These are phyloP conservation scores for Whalleya microplaca DNA, from an alignment of 2,329 filamentous ascomycete genomes.

Conservation along the genomic window DNA sequence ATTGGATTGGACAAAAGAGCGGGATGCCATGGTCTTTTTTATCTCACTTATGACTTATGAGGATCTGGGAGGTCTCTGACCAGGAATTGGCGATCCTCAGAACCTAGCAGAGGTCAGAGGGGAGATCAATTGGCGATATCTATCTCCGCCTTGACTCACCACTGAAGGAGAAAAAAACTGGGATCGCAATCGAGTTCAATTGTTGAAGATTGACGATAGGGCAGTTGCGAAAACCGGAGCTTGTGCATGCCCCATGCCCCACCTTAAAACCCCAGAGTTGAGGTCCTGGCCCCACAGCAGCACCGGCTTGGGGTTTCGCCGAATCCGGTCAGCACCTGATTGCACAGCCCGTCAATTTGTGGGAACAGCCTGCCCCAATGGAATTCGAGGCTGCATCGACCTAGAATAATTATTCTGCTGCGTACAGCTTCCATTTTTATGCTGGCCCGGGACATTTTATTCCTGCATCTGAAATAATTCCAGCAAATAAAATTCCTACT, in stretches of 20 bases:
- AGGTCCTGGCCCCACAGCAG: neutral
- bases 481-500: too few relatives aligned
- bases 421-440: neutral
- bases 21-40: slow-evolving; percentile 39
- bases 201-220: slow-evolving; percentile 3
- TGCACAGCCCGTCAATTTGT: neutral
- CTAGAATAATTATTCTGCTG: neutral
- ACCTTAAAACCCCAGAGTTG: neutral
- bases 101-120: slow-evolving; percentile 10
- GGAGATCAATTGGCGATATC: slow-evolving; percentile 28
- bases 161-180: slow-evolving; percentile 9
- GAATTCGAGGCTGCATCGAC: neutral
- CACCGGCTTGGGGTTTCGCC: neutral
- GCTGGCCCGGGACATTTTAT: slow-evolving; percentile 1
- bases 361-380: neutral
- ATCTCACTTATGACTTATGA: slow-evolving; percentile 32
- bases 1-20: slow-evolving; percentile 31
- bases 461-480: slow-evolving; percentile 2
- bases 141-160: slow-evolving; percentile 27
- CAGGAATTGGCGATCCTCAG: slow-evolving; percentile 32
- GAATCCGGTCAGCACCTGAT: neutral
- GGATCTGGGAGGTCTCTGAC: slow-evolving; percentile 32
- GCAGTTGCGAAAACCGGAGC: slow-evolving; percentile 32
- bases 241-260: neutral
- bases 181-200: slow-evolving; percentile 8